phyloP scores from a whole-genome alignment of 345 rosid genomes.

The Zanthoxylum bungeanum region DNA sequence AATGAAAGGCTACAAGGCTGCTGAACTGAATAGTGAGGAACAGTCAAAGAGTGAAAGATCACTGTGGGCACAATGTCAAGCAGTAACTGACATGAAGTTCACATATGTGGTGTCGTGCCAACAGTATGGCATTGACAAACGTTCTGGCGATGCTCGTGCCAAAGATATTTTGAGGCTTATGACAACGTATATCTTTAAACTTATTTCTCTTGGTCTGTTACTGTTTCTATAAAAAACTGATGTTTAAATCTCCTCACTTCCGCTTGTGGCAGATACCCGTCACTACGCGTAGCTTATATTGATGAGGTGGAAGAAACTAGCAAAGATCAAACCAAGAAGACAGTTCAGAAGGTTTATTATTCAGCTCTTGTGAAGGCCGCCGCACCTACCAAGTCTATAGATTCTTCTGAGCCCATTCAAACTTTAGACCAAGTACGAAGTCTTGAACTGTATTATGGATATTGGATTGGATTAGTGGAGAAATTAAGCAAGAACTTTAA shows the following conservation, averaged over 20 bases:
- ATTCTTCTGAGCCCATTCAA: constrained; percentile 67
- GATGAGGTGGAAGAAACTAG: constrained; percentile 73
- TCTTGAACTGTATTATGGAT: not conserved
- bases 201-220: constrained; percentile 7
- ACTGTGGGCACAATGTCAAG: constrained; percentile 71
- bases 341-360: constrained; percentile 56
- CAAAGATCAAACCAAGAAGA: constrained; percentile 43
- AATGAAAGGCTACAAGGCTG: constrained; percentile 73
- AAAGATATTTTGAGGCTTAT: constrained; percentile 73
- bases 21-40: constrained; percentile 54
- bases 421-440: constrained; percentile 61
- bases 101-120: constrained; percentile 81
- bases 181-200: constrained; percentile 47
- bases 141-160: constrained; percentile 66
- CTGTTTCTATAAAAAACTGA: constrained; percentile 9
- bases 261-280: constrained; percentile 49
- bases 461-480: not conserved
- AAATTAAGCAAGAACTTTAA: not conserved
- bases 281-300: constrained; percentile 71
- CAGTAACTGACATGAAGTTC: constrained; percentile 80
- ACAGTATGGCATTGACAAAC: constrained; percentile 67
- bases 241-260: constrained; percentile 1
- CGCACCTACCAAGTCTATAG: constrained; percentile 53
- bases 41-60: constrained; percentile 56
- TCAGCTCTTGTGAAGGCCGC: constrained; percentile 75